Evolutionary conservation across 352 stramenopile species (phyloP), one percentile per base, ranked within the genome.

Genomic region (Blastocystis sp.): DNA sequence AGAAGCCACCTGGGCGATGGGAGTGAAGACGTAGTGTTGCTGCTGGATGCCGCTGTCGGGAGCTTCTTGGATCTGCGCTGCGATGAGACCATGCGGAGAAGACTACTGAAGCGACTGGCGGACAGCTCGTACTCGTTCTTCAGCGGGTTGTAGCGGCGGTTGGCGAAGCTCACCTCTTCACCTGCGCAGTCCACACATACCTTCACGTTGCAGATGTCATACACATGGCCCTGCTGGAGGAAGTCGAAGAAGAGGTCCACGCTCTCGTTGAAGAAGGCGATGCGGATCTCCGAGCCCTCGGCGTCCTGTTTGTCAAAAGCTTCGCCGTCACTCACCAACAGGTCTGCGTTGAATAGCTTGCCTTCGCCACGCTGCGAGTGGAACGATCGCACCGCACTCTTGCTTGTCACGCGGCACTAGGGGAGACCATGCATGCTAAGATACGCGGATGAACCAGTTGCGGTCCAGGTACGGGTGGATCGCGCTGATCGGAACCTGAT

Each of bases 191-290:
- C n/a, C n/a, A n/a, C n/a, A n/a, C n/a, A n/a, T n/a, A n/a, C n/a
- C 44, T 81, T 81, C 42, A 81, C 48, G 46, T 81, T 81, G 69
- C 44, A 49, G 69, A 81, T 63, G 46, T 81, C 69, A 32, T 81
- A 81, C 36, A 81, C 69, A 38, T 81, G 61, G 14, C 69, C 69
- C 34, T 49, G 24, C 46, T 81, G 40, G 4, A 81, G 69, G 63
- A 63, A 81, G 6, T 59, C 38, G 46, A 63, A 81, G 53, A 65
- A 81, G 8, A 57, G 34, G 38, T 81, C 69, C 6, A 81, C 69
- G n/a, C n/a, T 65, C 32, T 81, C 69, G 24, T 21, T 81, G 46
- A 81, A 81, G 69, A 81, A 81, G 8, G 69, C 38, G 14, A 64
- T 38, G 44, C 69, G 69, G 56, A 81, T 81, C 24, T 81, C 69